Base-by-base conservation (phyloP, 129 eudicot genomes). In the Artemisia argyi region DNA sequence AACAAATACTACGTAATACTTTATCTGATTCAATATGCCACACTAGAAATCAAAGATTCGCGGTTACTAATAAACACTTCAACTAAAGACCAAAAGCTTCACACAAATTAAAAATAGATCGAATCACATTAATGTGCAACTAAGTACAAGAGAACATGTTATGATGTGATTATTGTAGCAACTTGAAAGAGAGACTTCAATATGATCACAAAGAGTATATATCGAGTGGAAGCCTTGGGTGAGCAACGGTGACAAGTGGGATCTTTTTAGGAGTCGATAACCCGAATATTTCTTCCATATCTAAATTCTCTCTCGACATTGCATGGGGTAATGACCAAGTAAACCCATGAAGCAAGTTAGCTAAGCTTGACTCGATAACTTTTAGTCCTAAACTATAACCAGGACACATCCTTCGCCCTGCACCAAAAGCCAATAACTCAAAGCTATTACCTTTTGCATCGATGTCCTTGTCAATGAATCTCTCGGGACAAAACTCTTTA, bases 321-420 rank as follows among this genome's bases (percentile, higher is more conserved):
- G 32, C 12, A 32, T 22, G 46, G 3, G 49, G 67, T 7, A 62
- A 17, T 32, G n/a, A 32, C 67, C 67, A 62, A 10, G 6, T 35
- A 62, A 62, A 62, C 39, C 67, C 67, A 5, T 62, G 67, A 32
- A 62, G 47, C 20, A 62, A n/a, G 39, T 62, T 62, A 30, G 66
- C 47, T 47, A 62, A 32, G 18, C 18, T 30, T n/a, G 44, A 32
- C 22, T 62, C 19, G 12, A 62, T 35, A 1, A 62, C 11, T 17
- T 62, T 62, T 62, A 32, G 46, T 15, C 67, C 68, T n/a, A 62
- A 35, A 35, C 48, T 62, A 32, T 32, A 62, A 62, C 49, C 67
- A 0, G 49, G 67, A 4, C 67, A 62, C 49, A 62, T 62, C 67
- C 67, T 15, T 6, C 48, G 15, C 46, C 67, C 49, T 1, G 49